Base-by-base conservation (phyloP, 495 filamentous ascomycete genomes). In the Cercophora samala region DNA sequence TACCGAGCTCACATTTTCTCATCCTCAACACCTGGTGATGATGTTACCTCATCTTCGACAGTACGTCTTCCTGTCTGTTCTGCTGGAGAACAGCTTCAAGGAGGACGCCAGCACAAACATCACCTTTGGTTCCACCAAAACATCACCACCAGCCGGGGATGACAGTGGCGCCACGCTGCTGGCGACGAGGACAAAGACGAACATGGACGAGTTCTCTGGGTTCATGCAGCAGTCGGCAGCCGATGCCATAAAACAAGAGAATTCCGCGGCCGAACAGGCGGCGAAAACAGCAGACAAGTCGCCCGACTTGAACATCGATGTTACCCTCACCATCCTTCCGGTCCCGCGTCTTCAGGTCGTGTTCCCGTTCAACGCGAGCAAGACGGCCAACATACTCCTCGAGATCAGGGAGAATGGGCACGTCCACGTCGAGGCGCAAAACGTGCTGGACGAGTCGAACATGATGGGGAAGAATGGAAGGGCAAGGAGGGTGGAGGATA, bases 11-110 rank as follows among this genome's bases (percentile, higher is more conserved):
- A 89, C 91, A 1, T 97, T 99, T 70, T 86, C 88, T 1, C 95
- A 98, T 73, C 95, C 95, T 2, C 86, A 89, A 61, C 93, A 97
- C 72, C 79, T 99, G 17, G 79, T 93, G 25, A 85, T 85, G 52
- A 87, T 97, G 63, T 81, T 97, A 24, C 92, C 90, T 18, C 80
- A 86, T 22, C 81, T 95, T 6, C 83, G 92, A 8, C 92, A 96
- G 76, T 94, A 91, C 72, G 89, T 86, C 1, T 82, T 92, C 59
- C 73, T 93, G 0, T 84, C 85, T 2, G 86, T 80, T 15, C 70
- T 95, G 15, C 83, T 94, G 4, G 78, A 84, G 18, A 88, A 85
- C 54, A 85, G 83, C 62, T 89, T 93, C 70, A 70, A 71, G 58
- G 64, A 71, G 4, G 63, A 63, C 32, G 19, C 64, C 51, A 26